A percentile compares a stretch with the other conserved stretches of the same genome.
phyloP scores from a whole-genome alignment of 352 stramenopile species.

The Phytophthora foliorum region DNA sequence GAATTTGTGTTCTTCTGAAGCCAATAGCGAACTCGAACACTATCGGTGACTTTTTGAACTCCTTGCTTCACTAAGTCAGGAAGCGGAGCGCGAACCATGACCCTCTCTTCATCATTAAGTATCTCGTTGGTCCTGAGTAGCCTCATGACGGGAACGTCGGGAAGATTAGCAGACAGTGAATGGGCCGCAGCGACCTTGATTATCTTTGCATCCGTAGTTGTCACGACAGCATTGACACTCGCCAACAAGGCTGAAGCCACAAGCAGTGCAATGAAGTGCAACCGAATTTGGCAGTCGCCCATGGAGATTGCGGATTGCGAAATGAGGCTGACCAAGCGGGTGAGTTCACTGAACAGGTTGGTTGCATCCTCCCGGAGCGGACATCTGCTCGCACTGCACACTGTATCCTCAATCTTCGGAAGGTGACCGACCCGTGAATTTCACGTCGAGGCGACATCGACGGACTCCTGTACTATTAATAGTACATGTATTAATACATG shows the following conservation, averaged over 20 bases:
- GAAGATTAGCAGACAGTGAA: not conserved
- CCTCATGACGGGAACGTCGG: not conserved
- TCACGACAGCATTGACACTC: not conserved
- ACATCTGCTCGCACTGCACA: not conserved
- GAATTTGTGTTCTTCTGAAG: not conserved
- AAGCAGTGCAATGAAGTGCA: not conserved
- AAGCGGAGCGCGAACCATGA: not conserved
- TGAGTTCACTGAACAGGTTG: too few species aligned
- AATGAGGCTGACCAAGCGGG: not conserved
- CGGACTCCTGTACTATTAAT: too few species aligned
- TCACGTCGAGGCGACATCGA: too few species aligned
- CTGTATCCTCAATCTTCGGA: too few species aligned
- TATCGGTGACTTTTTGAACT: not conserved
- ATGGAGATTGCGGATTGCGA: not conserved
- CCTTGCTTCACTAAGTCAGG: not conserved
- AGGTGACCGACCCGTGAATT: too few species aligned
- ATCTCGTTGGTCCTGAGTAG: not conserved
- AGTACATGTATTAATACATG: too few species aligned
- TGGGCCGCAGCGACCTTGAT: not conserved
- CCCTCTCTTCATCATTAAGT: conserved; percentile 4
- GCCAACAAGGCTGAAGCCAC: not conserved
- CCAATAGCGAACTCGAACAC: not conserved
- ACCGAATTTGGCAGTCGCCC: conserved; percentile 1
- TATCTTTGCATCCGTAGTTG: not conserved
- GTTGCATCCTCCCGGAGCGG: not conserved